A percentile compares a stretch with the other conserved stretches of the same genome.
Evolutionary conservation across 768 basidiomycete species (phyloP).

Genomic region (Hericium coralloides): DNA sequence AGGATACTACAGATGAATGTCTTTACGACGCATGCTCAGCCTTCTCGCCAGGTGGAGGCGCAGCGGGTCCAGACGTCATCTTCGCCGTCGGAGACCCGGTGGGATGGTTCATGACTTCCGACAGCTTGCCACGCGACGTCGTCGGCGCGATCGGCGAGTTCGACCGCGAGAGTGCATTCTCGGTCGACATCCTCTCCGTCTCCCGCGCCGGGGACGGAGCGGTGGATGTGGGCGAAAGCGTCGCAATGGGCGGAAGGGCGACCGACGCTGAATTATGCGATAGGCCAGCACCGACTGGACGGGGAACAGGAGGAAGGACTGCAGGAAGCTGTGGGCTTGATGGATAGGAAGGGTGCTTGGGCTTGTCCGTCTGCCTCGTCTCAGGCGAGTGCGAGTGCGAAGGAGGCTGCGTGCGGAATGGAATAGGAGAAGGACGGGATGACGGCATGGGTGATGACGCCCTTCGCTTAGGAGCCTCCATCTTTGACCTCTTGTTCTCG

Average conservation of each 20-base stretch:
- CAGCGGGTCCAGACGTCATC: slow-evolving; percentile 30
- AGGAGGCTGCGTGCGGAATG: slow-evolving; percentile 62
- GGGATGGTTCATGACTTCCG: slow-evolving; percentile 42
- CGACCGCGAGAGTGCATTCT: slow-evolving; percentile 33
- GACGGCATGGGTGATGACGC: slow-evolving; percentile 50
- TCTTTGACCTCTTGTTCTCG: slow-evolving; percentile 54
- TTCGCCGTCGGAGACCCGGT: slow-evolving; percentile 37
- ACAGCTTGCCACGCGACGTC: slow-evolving; percentile 43
- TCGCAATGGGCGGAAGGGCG: slow-evolving; percentile 62
- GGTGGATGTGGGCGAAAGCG: slow-evolving; percentile 52
- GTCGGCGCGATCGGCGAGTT: slow-evolving; percentile 29
- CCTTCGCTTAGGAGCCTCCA: slow-evolving; percentile 43
- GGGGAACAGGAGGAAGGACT: slow-evolving; percentile 65
- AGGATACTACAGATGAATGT: not conserved
- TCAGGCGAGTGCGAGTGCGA: slow-evolving; percentile 57
- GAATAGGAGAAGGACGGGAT: slow-evolving; percentile 60
- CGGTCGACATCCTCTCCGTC: slow-evolving; percentile 43
- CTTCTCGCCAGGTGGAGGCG: slow-evolving; percentile 31
- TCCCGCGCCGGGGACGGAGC: slow-evolving; percentile 38
- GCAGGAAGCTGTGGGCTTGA: slow-evolving; percentile 46
- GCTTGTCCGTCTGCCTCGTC: slow-evolving; percentile 37
- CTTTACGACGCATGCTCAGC: not conserved
- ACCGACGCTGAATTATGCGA: slow-evolving; percentile 34
- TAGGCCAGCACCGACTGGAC: slow-evolving; percentile 53
- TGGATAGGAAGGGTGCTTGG: slow-evolving; percentile 23